A percentile compares a stretch with the other conserved stretches of the same genome.
These are phyloP conservation scores for Firmiana major DNA, from an alignment of 345 rosid species.

Conservation along the genomic window DNA sequence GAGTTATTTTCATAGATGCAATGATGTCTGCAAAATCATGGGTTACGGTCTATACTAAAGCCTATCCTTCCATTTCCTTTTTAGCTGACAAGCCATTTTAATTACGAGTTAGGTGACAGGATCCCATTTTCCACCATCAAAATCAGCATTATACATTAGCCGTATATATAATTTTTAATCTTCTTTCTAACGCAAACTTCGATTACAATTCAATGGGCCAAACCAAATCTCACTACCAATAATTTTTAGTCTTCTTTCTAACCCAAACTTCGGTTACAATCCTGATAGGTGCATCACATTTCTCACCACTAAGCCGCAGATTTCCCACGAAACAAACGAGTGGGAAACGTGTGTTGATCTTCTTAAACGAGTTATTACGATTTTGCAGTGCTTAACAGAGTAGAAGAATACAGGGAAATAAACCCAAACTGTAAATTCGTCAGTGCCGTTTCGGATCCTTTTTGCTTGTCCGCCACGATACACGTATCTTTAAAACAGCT, in stretches of 20 bases:
- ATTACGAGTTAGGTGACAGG: conserved; percentile 8
- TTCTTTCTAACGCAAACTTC: neutral
- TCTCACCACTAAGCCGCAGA: neutral
- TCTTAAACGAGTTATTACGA: neutral
- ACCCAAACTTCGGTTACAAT: neutral
- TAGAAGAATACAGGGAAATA: neutral
- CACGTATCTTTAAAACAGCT: neutral
- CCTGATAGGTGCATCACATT: neutral
- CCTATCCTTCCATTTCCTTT: neutral
- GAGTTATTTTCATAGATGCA: neutral
- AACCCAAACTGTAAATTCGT: neutral
- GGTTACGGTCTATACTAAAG: neutral
- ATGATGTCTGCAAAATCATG: neutral
- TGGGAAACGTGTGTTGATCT: neutral
- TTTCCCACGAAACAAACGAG: neutral
- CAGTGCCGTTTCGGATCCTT: conserved; percentile 7
- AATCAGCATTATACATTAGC: neutral
- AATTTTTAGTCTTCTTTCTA: neutral
- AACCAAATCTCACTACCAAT: conserved; percentile 1
- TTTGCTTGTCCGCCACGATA: conserved; percentile 19
- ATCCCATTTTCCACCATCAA: conserved; percentile 7
- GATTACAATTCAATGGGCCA: neutral
- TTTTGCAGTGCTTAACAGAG: neutral
- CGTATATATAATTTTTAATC: neutral
- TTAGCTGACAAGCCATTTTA: neutral